A percentile compares a stretch with the other conserved stretches of the same genome.
Evolutionary conservation across 1,284 basidiomycete genomes (phyloP).

Genomic region (Cronartium ribicola): DNA sequence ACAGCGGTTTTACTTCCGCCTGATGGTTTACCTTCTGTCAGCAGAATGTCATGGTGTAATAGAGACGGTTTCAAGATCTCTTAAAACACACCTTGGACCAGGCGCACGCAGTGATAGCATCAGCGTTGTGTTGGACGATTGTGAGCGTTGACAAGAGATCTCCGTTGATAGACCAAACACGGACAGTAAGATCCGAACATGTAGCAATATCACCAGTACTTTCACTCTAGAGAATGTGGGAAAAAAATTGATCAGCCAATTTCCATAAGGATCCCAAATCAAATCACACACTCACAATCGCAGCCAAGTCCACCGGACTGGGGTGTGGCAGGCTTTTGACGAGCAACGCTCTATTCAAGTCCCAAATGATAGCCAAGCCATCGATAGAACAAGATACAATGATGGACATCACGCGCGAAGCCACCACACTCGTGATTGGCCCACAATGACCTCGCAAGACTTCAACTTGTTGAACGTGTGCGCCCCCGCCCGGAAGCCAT

Average conservation of each 20-base stretch:
- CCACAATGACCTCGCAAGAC: conserved; percentile 66
- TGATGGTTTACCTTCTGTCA: background rate
- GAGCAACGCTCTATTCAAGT: conserved; percentile 63
- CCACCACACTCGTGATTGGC: conserved; percentile 65
- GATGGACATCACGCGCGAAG: conserved; percentile 76
- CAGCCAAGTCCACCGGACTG: conserved; percentile 21
- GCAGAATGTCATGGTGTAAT: background rate
- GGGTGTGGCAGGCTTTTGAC: conserved; percentile 47
- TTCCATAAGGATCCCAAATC: conserved; percentile 64
- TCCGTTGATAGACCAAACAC: conserved; percentile 76
- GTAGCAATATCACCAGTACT: conserved; percentile 73
- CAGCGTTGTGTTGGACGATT: conserved; percentile 52
- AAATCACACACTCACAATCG: conserved; percentile 15
- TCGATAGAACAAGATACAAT: conserved; percentile 79
- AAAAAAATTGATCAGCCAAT: background rate
- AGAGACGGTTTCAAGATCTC: background rate
- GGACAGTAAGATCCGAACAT: conserved; percentile 64
- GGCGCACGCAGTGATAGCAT: conserved; percentile 63
- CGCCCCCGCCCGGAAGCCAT: conserved; percentile 32
- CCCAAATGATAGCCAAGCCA: conserved; percentile 82
- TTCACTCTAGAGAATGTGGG: conserved; percentile 52
- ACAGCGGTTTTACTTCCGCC: conserved; percentile 44
- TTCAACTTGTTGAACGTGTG: conserved; percentile 45
- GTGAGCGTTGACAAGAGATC: conserved; percentile 65
- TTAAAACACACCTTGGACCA: conserved; percentile 69